phyloP scores from a whole-genome alignment of 352 stramenopile genomes.

The Phytophthora macrochlamydospora region DNA sequence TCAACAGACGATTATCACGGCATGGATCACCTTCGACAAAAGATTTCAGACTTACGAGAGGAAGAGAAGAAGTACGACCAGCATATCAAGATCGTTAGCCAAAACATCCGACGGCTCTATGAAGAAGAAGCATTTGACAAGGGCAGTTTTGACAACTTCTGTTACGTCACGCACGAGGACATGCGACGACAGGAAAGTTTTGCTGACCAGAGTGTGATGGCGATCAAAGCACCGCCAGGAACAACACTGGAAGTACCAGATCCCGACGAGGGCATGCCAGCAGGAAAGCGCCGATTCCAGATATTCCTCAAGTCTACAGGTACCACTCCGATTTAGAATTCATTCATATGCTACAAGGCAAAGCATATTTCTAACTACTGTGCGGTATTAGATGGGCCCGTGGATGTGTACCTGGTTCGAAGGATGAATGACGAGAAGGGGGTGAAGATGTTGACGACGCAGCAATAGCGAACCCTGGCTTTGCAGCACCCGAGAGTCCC shows the following conservation, averaged over 20 bases:
- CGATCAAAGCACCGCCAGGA: slow-evolving; percentile 93
- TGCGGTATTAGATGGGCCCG: slow-evolving; percentile 64
- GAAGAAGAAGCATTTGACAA: slow-evolving; percentile 85
- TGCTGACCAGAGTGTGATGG: slow-evolving; percentile 91
- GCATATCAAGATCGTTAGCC: slow-evolving; percentile 82
- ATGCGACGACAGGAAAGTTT: slow-evolving; percentile 87
- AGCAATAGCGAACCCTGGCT: slow-evolving; percentile 16
- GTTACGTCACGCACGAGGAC: slow-evolving; percentile 89
- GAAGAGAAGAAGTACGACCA: slow-evolving; percentile 87
- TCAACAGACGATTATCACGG: slow-evolving; percentile 63
- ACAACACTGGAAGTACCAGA: slow-evolving; percentile 95
- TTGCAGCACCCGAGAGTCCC: slow-evolving; percentile 38
- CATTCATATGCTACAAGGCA: neutral
- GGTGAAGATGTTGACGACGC: slow-evolving; percentile 19
- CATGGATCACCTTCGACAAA: slow-evolving; percentile 75
- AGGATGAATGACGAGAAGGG: slow-evolving; percentile 55
- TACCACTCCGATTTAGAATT: slow-evolving; percentile 13
- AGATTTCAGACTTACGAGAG: slow-evolving; percentile 79
- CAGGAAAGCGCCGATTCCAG: slow-evolving; percentile 90
- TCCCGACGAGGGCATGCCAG: slow-evolving; percentile 93
- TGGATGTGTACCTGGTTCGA: slow-evolving; percentile 92
- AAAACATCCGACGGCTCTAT: slow-evolving; percentile 83
- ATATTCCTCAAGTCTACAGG: slow-evolving; percentile 94
- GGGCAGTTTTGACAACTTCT: slow-evolving; percentile 79
- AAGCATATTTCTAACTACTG: slow-evolving; percentile 1